Evolutionary conservation across 371 early-diverging fungal species (phyloP).

Genomic region (Mortierella sp.): DNA sequence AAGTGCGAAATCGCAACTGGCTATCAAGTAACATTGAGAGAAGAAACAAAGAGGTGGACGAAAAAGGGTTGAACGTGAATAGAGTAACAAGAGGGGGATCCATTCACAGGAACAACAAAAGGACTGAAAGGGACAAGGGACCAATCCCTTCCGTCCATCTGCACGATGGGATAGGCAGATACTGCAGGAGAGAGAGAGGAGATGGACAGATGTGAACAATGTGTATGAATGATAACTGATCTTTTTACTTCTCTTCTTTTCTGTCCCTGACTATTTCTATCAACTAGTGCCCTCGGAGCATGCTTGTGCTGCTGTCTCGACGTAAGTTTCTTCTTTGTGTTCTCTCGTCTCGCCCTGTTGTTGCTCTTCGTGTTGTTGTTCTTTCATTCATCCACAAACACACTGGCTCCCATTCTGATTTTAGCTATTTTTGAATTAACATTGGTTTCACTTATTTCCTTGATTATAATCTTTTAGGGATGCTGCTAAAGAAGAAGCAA

Average conservation of each 20-base stretch:
- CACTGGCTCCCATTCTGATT: neutral
- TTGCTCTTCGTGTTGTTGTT: neutral
- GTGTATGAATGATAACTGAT: neutral
- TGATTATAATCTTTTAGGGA: neutral
- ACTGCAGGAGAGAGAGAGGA: neutral
- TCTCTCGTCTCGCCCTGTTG: neutral
- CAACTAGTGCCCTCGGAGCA: constrained; percentile 43
- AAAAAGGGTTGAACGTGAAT: neutral
- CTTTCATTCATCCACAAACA: neutral
- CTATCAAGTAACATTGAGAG: neutral
- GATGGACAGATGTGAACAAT: neutral
- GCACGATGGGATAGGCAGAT: neutral
- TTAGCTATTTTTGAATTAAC: neutral
- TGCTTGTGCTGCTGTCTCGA: constrained; percentile 55
- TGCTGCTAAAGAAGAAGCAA: constrained; percentile 1
- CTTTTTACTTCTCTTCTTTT: neutral
- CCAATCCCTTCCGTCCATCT: neutral
- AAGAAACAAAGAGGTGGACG: neutral
- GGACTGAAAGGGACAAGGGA: neutral
- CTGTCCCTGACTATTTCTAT: neutral
- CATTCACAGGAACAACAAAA: neutral
- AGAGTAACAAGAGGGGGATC: neutral
- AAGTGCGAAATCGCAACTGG: neutral
- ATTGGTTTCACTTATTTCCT: neutral
- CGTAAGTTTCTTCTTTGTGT: constrained; percentile 20